Base-by-base conservation (phyloP, 192 early-diverging fungal genomes). In the Mortierella hygrophila region DNA sequence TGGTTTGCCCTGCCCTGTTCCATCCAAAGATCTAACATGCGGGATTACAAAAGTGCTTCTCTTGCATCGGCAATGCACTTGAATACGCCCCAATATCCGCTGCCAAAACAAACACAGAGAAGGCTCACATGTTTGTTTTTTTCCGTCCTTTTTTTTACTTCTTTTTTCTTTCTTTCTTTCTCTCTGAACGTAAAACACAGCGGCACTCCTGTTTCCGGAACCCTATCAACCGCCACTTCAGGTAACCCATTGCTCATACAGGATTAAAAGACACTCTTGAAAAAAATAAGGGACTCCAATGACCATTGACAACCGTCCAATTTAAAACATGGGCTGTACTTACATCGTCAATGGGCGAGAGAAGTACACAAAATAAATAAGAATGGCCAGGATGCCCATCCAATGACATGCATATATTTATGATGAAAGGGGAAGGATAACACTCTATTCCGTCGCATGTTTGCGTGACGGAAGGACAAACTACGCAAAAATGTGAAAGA, bases 401-500 rank as follows among this genome's bases (percentile, higher is more conserved):
- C 44, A 11, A 15, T 46, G 13, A 46, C 13, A 46, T 46, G 7
- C 18, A 6, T 16, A 26, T 52, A 74, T 13, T 54, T 44, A 23
- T 49, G 3, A 46, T 15, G 44, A 46, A 46, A 46, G 3, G 44
- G 13, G 44, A 15, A 0, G 11, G 11, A 46, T 35, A 13, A 4
- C 29, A 65, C 13, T 65, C n/a, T 65, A 32, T 65, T 65, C 60
- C 29, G 13, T 11, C 26, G 60, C 26, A 65, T 32, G 10, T 10
- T 1, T 57, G 8, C 6, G 21, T 0, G 16, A n/a, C n/a, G n/a
- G 57, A 60, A 10, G n/a, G 38, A 40, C 38, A 2, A 29, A 32
- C 47, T 77, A 83, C n/a, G 40, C 77, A 63, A 75, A 83, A 13
- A 83, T 77, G 1, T 40, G 41, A 75, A 83, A 83, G 20, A 83